phyloP scores from a whole-genome alignment of 345 rosid species.

The Eucalyptus regnans region DNA sequence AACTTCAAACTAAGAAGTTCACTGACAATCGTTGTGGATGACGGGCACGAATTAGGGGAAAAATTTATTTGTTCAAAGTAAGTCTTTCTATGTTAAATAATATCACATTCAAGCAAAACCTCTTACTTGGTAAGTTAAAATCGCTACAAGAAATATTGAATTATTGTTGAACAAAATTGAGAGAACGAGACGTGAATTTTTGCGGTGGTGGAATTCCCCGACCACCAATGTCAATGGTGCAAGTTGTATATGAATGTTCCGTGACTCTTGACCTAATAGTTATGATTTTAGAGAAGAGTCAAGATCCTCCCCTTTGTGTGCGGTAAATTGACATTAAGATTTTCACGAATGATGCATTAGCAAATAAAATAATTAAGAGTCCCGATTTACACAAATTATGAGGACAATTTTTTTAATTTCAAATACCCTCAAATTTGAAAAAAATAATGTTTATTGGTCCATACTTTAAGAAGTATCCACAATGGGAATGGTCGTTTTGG shows the following conservation, averaged over 20 bases:
- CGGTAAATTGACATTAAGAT: neutral
- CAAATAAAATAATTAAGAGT: neutral
- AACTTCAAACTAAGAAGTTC: neutral
- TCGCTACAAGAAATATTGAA: neutral
- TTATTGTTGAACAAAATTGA: neutral
- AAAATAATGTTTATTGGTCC: neutral
- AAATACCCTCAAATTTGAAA: neutral
- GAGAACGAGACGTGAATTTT: neutral
- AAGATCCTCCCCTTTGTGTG: neutral
- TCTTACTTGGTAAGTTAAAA: neutral
- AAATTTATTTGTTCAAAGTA: neutral
- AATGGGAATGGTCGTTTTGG: neutral
- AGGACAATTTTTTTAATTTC: neutral
- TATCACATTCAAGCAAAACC: neutral
- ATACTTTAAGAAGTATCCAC: neutral
- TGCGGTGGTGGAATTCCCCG: neutral
- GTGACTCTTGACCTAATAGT: neutral
- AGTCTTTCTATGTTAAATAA: neutral
- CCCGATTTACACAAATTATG: neutral
- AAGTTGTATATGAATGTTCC: neutral
- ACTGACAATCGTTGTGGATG: neutral
- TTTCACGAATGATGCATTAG: neutral
- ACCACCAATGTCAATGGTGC: neutral
- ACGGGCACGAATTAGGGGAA: neutral
- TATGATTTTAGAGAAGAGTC: neutral